Evolutionary conservation across 768 basidiomycete genomes (phyloP).

Genomic region (Sarcomyxa edulis): DNA sequence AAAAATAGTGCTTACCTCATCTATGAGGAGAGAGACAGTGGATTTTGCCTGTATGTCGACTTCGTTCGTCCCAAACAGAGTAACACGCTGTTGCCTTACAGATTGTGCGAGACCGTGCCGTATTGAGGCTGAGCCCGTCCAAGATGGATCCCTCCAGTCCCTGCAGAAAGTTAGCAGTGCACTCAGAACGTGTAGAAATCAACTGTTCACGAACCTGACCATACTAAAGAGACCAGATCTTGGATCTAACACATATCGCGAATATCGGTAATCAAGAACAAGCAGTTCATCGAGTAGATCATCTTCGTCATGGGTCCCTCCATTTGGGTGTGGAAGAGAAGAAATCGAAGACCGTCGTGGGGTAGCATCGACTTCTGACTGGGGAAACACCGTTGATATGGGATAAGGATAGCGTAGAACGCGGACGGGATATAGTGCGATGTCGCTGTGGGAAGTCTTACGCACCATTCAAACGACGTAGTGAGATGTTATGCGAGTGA

Average conservation of each 20-base stretch:
- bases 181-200: too few species aligned
- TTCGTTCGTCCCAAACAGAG: slow-evolving; percentile 78
- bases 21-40: slow-evolving; percentile 68
- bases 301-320: slow-evolving; percentile 23
- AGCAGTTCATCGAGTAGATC: slow-evolving; percentile 48
- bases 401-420: slow-evolving; percentile 71
- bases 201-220: too few species aligned
- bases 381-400: slow-evolving; percentile 75
- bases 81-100: slow-evolving; percentile 57
- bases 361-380: slow-evolving; percentile 23
- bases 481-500: neutral
- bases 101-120: slow-evolving; percentile 55
- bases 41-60: slow-evolving; percentile 92
- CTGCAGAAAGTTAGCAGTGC: slow-evolving; percentile 32
- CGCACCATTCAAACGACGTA: slow-evolving; percentile 16
- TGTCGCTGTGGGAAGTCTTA: slow-evolving; percentile 81
- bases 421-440: slow-evolving; percentile 69
- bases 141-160: slow-evolving; percentile 84
- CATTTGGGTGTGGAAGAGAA: slow-evolving; percentile 23
- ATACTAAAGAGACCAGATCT: slow-evolving; percentile 77
- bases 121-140: slow-evolving; percentile 58
- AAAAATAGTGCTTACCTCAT: slow-evolving; percentile 58
- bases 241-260: slow-evolving; percentile 83
- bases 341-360: slow-evolving; percentile 9
- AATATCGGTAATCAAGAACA: slow-evolving; percentile 88